Evolutionary conservation across 2,329 filamentous ascomycete genomes (phyloP).

Genomic region (Ophidiomyces ophidiicola): DNA sequence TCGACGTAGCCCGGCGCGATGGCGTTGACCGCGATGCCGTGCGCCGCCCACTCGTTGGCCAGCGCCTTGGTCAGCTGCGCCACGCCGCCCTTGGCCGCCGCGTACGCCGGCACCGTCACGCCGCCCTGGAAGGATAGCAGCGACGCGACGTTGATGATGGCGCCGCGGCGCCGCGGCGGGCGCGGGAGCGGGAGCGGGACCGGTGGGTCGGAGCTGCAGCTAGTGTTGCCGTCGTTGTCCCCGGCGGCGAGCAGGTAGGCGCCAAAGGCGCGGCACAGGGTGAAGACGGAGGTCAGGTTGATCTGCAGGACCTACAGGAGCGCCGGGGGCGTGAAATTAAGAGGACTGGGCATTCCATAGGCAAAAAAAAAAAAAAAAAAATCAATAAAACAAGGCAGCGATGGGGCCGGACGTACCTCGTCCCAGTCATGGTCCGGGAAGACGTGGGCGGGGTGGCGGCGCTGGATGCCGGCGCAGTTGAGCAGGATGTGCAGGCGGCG

Average conservation of each 20-base stretch:
- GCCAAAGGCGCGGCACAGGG: conserved; percentile 62
- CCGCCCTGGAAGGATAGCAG: conserved; percentile 78
- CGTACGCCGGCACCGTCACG: conserved; percentile 77
- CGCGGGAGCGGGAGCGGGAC: no score
- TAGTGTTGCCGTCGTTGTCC: conserved; percentile 31
- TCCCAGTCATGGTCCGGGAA: conserved; percentile 71
- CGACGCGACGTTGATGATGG: conserved; percentile 72
- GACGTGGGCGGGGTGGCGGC: conserved; percentile 58
- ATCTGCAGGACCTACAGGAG: conserved; percentile 56
- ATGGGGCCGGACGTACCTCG: conserved; percentile 38
- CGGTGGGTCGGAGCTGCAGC: background rate
- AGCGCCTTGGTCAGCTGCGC: conserved; percentile 75
- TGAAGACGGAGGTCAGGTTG: conserved; percentile 73
- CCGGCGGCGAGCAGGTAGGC: conserved; percentile 60
- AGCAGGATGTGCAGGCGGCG: conserved; percentile 62
- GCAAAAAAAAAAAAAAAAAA: background rate
- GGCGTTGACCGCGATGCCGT: conserved; percentile 72
- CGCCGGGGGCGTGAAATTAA: background rate
- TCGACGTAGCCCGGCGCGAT: conserved; percentile 83
- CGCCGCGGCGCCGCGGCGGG: conserved; percentile 46
- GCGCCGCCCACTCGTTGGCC: conserved; percentile 72
- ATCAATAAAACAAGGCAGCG: background rate
- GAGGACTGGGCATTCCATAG: conserved; percentile 1
- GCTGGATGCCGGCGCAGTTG: conserved; percentile 80
- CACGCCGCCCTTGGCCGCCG: conserved; percentile 73